Percentiles rank a stretch among this genome's conserved stretches.
phyloP scores from a whole-genome alignment of 2,329 filamentous ascomycete genomes.

The Ophiocordyceps camponoti-floridani region DNA sequence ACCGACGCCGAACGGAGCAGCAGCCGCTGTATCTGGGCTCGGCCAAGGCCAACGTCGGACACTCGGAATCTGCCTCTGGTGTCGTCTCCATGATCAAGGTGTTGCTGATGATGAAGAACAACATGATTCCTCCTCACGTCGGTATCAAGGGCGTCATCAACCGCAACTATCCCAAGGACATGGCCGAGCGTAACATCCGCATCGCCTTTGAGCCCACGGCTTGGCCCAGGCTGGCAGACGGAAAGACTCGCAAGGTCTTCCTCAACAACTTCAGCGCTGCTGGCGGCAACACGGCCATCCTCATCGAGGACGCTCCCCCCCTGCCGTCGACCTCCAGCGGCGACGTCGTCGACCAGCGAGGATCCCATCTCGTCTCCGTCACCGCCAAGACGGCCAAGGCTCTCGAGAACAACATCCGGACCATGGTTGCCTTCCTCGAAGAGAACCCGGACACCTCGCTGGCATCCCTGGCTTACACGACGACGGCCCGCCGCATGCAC shows the following conservation, averaged over 20 bases:
- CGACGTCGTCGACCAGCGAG: constrained; percentile 27
- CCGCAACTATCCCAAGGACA: constrained; percentile 36
- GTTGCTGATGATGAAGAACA: constrained; percentile 34
- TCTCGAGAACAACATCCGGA: constrained; percentile 39
- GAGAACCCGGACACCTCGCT: constrained; percentile 29
- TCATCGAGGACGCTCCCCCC: constrained; percentile 43
- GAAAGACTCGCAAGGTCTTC: constrained; percentile 28
- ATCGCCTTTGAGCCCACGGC: constrained; percentile 36
- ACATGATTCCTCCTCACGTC: constrained; percentile 44
- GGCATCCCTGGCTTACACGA: constrained; percentile 46
- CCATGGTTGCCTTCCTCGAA: constrained; percentile 35
- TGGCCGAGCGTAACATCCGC: constrained; percentile 37
- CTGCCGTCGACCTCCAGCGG: constrained; percentile 20
- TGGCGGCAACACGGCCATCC: constrained; percentile 50
- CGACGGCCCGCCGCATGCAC: constrained; percentile 46
- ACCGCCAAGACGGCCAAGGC: constrained; percentile 35
- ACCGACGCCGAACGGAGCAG: constrained; percentile 18
- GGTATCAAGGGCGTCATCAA: constrained; percentile 51
- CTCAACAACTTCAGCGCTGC: constrained; percentile 57
- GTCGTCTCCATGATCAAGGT: constrained; percentile 44
- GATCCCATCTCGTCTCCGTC: constrained; percentile 39
- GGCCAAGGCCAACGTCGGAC: constrained; percentile 48
- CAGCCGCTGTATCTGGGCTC: constrained; percentile 44
- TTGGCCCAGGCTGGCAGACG: constrained; percentile 22
- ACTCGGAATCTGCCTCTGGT: constrained; percentile 48